These are phyloP conservation scores for Torulaspora gathmanii DNA, from an alignment of 805 yeast genomes.

Conservation along the genomic window DNA sequence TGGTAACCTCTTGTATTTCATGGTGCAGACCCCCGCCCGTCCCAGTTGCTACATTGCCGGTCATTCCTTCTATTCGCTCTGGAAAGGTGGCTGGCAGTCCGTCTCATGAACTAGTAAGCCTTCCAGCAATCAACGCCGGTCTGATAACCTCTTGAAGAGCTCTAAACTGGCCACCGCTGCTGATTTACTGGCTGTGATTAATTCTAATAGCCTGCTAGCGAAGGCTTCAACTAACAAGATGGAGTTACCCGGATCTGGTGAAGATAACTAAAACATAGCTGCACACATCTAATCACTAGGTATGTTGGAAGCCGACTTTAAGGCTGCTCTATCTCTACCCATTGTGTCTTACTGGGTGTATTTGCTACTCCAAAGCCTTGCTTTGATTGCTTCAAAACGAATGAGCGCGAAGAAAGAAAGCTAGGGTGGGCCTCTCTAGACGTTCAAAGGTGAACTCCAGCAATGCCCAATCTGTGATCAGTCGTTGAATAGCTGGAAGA, in stretches of 20 bases:
- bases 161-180: background rate
- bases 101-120: background rate
- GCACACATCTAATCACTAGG: too few relatives aligned
- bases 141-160: background rate
- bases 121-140: background rate
- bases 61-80: background rate
- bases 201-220: background rate
- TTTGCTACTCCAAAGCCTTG: too few relatives aligned
- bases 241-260: constrained; percentile 4
- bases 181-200: background rate
- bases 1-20: constrained; percentile 34
- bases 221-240: background rate
- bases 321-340: too few relatives aligned
- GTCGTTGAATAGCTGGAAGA: too few relatives aligned
- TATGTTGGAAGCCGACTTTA: too few relatives aligned
- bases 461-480: too few relatives aligned
- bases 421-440: too few relatives aligned
- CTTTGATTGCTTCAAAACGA: too few relatives aligned
- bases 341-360: background rate
- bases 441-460: too few relatives aligned
- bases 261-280: background rate
- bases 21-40: constrained; percentile 27
- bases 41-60: constrained; percentile 3
- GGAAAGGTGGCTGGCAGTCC: background rate
- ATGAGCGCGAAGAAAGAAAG: too few relatives aligned